These are phyloP conservation scores for Linum lewisii DNA, from an alignment of 345 rosid genomes.

Conservation along the genomic window DNA sequence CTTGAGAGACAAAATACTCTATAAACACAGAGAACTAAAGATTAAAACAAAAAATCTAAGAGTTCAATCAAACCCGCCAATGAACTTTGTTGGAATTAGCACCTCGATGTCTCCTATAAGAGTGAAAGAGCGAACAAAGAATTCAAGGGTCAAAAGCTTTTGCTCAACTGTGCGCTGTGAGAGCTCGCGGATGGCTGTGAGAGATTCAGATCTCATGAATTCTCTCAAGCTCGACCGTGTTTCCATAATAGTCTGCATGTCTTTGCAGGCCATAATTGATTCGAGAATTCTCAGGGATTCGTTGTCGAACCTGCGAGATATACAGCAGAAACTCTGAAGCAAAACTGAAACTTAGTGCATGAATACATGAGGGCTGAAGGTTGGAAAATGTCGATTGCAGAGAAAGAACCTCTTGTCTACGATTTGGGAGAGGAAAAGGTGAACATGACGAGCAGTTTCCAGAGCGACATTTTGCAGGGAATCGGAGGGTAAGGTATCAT, in stretches of 20 bases:
- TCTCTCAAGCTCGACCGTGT: conserved; percentile 32
- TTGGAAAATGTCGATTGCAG: background rate
- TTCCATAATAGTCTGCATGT: conserved; percentile 34
- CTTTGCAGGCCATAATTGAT: conserved; percentile 39
- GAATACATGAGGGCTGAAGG: background rate
- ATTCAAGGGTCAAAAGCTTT: conserved; percentile 58
- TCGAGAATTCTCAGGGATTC: conserved; percentile 53
- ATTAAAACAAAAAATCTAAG: background rate
- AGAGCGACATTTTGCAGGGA: conserved; percentile 14
- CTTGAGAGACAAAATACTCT: conserved; percentile 69
- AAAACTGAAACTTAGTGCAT: background rate
- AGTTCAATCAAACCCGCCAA: background rate
- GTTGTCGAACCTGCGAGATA: conserved; percentile 43
- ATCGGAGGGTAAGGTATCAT: conserved; percentile 11
- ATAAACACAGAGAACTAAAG: background rate
- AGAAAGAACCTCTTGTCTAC: conserved; percentile 35
- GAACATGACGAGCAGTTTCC: conserved; percentile 24
- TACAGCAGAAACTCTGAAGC: background rate
- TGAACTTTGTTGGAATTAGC: conserved; percentile 1
- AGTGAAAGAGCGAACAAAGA: conserved; percentile 67
- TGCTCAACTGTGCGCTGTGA: conserved; percentile 30
- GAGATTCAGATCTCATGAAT: conserved; percentile 46
- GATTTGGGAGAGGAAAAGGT: conserved; percentile 41
- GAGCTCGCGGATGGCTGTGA: conserved; percentile 28
- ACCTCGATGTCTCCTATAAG: conserved; percentile 67